Percentiles rank a stretch among this genome's conserved stretches.
Evolutionary conservation across 139 green algal genomes (phyloP).

Genomic region (Pseudopediastrum boryanum): DNA sequence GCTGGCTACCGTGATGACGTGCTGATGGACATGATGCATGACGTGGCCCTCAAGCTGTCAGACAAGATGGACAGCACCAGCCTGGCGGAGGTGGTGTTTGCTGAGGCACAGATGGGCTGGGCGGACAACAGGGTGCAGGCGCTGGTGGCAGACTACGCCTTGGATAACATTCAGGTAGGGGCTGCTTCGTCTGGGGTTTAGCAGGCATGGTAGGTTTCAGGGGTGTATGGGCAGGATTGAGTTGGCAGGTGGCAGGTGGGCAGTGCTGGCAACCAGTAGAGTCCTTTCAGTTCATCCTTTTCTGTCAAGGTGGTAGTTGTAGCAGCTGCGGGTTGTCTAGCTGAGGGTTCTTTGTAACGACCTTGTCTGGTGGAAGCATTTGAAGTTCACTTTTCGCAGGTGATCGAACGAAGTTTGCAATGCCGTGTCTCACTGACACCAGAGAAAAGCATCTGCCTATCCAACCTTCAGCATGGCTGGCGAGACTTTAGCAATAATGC

Average conservation of each 20-base stretch:
- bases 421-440: too few relatives aligned
- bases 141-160: constrained; percentile 35
- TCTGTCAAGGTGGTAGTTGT: too few relatives aligned
- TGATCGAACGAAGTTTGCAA: too few relatives aligned
- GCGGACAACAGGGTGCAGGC: constrained; percentile 24
- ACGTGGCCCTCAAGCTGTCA: constrained; percentile 35
- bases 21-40: constrained; percentile 37
- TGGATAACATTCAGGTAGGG: constrained; percentile 29
- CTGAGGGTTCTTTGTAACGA: too few relatives aligned
- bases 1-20: constrained; percentile 33
- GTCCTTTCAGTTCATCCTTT: too few relatives aligned
- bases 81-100: constrained; percentile 38
- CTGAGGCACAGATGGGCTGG: constrained; percentile 31
- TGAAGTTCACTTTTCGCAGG: too few relatives aligned
- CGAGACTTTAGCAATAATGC: too few relatives aligned
- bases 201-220: background rate
- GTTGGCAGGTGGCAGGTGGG: background rate
- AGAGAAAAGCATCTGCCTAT: too few relatives aligned
- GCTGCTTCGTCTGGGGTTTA: background rate
- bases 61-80: constrained; percentile 22
- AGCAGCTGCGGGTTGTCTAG: too few relatives aligned
- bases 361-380: too few relatives aligned
- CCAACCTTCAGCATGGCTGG: too few relatives aligned
- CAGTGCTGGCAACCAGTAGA: too few relatives aligned
- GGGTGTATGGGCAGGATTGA: background rate